Evolutionary conservation across 257 asterid genomes (phyloP).

Genomic region (Rhazya stricta): DNA sequence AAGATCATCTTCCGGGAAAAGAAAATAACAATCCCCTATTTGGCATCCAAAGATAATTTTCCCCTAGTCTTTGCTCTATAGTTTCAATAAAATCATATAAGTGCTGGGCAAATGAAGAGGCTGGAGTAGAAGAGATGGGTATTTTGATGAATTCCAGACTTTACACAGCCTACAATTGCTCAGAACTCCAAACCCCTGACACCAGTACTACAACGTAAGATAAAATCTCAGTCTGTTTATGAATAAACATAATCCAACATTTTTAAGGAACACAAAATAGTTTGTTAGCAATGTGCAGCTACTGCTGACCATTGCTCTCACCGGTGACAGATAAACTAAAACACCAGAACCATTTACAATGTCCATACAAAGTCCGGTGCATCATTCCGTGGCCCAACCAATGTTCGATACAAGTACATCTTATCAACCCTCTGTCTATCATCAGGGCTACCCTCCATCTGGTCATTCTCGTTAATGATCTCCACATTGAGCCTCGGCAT

Average conservation of each 20-base stretch:
- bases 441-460: conserved; percentile 33
- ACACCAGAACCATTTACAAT: conserved; percentile 30
- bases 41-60: too few species aligned
- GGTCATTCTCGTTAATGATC: conserved; percentile 55
- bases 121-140: not conserved
- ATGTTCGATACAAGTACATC: conserved; percentile 72
- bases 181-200: not conserved
- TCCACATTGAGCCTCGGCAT: conserved; percentile 77
- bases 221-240: not conserved
- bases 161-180: not conserved
- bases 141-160: not conserved
- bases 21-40: not conserved
- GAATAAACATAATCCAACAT: conserved; percentile 10
- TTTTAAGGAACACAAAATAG: conserved; percentile 17
- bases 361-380: conserved; percentile 69
- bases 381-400: conserved; percentile 68
- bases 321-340: not conserved
- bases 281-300: conserved; percentile 17
- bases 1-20: not conserved
- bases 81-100: not conserved
- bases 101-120: not conserved
- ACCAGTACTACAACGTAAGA: not conserved
- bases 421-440: conserved; percentile 53
- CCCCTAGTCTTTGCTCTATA: too few species aligned
- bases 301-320: not conserved